Evolutionary conservation across 768 basidiomycete genomes (phyloP).

Genomic region (Pleurotus tuber-regium): DNA sequence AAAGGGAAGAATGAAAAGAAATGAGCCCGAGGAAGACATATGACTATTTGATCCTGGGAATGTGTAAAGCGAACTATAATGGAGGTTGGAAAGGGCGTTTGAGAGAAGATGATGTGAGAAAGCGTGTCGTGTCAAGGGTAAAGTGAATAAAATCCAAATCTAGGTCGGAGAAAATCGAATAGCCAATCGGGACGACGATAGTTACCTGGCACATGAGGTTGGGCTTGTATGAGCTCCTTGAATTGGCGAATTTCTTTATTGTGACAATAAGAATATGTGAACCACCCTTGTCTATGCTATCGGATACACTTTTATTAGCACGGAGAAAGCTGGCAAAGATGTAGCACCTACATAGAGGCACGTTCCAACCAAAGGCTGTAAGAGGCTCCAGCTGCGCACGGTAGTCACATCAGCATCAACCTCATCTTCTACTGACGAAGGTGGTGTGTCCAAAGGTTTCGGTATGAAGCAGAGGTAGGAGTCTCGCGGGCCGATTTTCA

Average conservation of each 20-base stretch:
- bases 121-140: constrained; percentile 20
- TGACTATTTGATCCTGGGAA: constrained; percentile 8
- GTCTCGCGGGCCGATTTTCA: constrained; percentile 69
- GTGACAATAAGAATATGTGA: constrained; percentile 97
- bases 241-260: constrained; percentile 95
- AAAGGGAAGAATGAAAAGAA: background rate
- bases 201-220: constrained; percentile 64
- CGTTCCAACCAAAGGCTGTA: constrained; percentile 73
- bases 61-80: constrained; percentile 1
- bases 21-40: constrained; percentile 7
- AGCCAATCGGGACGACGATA: constrained; percentile 17
- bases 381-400: constrained; percentile 77
- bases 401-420: constrained; percentile 61
- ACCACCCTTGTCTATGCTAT: constrained; percentile 89
- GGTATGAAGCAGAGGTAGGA: constrained; percentile 82
- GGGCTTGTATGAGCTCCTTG: constrained; percentile 71
- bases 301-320: constrained; percentile 29
- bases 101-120: constrained; percentile 8
- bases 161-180: constrained; percentile 25
- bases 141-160: constrained; percentile 20
- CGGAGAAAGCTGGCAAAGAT: constrained; percentile 22
- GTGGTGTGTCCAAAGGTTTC: constrained; percentile 48
- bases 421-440: constrained; percentile 47
- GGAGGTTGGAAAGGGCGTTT: background rate
- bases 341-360: constrained; percentile 77